Evolutionary conservation across 2,329 filamentous ascomycete genomes (phyloP).

Genomic region (Ophiocordyceps unilateralis): DNA sequence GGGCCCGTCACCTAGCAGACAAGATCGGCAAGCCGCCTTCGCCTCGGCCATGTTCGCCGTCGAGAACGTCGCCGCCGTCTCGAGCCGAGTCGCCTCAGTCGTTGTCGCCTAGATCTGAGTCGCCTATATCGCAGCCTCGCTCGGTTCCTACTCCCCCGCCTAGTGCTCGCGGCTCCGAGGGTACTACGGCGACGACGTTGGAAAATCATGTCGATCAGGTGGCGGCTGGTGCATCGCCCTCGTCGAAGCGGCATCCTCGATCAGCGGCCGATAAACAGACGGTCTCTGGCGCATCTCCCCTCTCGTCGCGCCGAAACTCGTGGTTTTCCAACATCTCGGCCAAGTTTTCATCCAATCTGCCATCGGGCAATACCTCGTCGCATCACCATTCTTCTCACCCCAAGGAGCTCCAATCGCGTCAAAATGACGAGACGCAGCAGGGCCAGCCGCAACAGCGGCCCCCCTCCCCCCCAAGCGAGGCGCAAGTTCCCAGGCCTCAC

Average conservation of each 20-base stretch:
- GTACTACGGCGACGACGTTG: slow-evolving; percentile 3
- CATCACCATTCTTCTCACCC: slow-evolving; percentile 3
- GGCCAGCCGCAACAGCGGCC: slow-evolving; percentile 3
- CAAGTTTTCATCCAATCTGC: slow-evolving; percentile 54
- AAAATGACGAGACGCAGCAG: not conserved
- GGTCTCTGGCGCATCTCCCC: slow-evolving; percentile 14
- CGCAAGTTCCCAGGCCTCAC: slow-evolving; percentile 29
- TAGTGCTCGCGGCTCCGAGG: slow-evolving; percentile 10
- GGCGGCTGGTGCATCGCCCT: not conserved
- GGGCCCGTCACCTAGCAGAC: slow-evolving; percentile 7
- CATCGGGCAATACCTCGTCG: slow-evolving; percentile 10
- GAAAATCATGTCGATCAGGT: not conserved
- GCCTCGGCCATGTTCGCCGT: too few relatives aligned
- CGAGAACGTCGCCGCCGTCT: slow-evolving; percentile 6
- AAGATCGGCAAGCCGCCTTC: slow-evolving; percentile 13
- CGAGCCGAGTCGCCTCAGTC: too few relatives aligned
- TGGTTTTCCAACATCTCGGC: slow-evolving; percentile 92
- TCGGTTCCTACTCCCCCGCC: slow-evolving; percentile 13
- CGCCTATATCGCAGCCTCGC: slow-evolving; percentile 13
- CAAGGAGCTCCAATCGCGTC: slow-evolving; percentile 1
- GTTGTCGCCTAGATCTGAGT: not conserved
- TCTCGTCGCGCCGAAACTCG: slow-evolving; percentile 45
- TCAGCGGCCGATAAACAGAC: slow-evolving; percentile 14
- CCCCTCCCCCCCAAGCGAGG: slow-evolving; percentile 18
- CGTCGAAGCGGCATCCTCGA: not conserved